Base-by-base conservation (phyloP, 164 flowering plant species). In the Tinospora cordifolia region DNA sequence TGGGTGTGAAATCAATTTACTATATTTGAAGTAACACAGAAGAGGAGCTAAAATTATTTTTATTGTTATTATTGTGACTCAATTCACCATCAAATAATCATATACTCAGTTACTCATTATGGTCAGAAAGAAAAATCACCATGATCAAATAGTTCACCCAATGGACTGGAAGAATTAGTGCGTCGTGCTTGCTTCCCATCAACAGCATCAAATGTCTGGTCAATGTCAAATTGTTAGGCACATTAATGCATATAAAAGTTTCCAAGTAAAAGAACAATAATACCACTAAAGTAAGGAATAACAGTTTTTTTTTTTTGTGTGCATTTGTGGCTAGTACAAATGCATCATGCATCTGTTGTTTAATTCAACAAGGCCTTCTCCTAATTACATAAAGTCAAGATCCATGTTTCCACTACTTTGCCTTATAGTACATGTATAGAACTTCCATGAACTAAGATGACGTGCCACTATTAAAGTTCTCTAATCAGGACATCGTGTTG, bases 111-210 rank as follows among this genome's bases (percentile, higher is more conserved):
- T 15, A 54, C 21, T 54, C n/a, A 54, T n/a, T 22, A 54, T 44
- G 47, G 60, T 54, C n/a, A 54, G 8, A 58, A 60, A 67, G 46
- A 49, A 24, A 59, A 74, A 76, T 84, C 72, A 95, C 98, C 96
- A 75, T 92, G 98, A 76, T 92, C 98, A 84, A 95, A 95, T 71
- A 95, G 93, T 79, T 95, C 99, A 30, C 99, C 99, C 72, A 92
- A 73, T 66, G 99, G 99, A 83, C 98, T 92, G 24, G 99, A 95
- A 27, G 99, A 95, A 80, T 86, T 92, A 65, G 98, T 95, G 58
- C 98, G 86, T 64, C 99, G 87, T 59, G 99, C 99, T 87, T 95
- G 99, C 83, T 92, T 95, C 66, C 99, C 99, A 81, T 92, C 99
- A 85, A 92, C 94, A 70, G 99, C 98, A 85, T 95, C 99, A 84